Evolutionary conservation across 495 filamentous ascomycete species (phyloP), one percentile per base, ranked within the genome.

Genomic region (Annulohypoxylon stygium): DNA sequence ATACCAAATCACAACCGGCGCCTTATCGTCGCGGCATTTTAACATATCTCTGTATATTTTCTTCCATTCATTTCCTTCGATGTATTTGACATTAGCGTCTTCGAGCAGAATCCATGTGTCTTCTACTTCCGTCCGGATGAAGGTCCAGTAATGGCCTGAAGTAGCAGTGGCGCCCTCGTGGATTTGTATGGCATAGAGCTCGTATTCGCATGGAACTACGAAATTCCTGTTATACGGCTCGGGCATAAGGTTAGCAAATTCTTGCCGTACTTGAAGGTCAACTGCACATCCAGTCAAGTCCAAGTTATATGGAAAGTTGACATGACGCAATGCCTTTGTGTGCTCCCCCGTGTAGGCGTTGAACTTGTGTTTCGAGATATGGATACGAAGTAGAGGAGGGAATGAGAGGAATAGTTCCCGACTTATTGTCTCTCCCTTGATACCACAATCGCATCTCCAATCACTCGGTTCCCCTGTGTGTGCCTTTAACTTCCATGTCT

Each of bases 101-200:
- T 83, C 75, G n/a, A 77, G 78, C 23, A 59, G 18, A 43, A 66
- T 75, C 84, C 83, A 85, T 16, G 69, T 62, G 16, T 25, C 12
- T 12, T 36, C 7, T 3, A n/a, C 11, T 12, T 18, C 0, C 9
- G 3, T 34, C 20, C 12, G 48, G 39, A 58, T 11, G 16, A 14
- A 83, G 34, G 75, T 60, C 55, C 75, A 79, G 72, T 87, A 88
- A 60, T 88, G 86, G 0, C 86, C 86, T 11, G 68, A 53, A 10
- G 69, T 71, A 14, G 79, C 64, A 0, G 14, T 60, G 0, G 39
- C 10, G 11, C 81, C 80, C 39, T 64, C 50, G 50, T 86, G 84
- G 47, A 79, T 55, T 37, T 78, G 79, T n/a, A 86, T 81, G 37
- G 80, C 84, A 73, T 83, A 86, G 50, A 81, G 81, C 25, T 85